A percentile compares a stretch with the other conserved stretches of the same genome.
phyloP scores from a whole-genome alignment of 306 rosid genomes.

The Cicer bijugum region DNA sequence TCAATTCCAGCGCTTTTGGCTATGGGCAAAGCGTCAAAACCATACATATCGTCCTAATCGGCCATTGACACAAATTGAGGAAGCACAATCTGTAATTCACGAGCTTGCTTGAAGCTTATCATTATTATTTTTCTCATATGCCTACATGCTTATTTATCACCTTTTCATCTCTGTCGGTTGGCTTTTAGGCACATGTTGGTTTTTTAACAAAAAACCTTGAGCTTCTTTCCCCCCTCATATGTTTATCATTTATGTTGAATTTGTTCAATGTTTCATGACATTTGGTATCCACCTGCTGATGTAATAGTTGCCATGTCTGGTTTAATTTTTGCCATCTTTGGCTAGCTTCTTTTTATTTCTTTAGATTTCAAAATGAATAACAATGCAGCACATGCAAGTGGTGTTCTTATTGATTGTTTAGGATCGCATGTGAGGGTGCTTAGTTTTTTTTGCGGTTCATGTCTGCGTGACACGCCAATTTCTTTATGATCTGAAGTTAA shows the following conservation, averaged over 20 bases:
- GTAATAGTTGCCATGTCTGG: constrained; percentile 1
- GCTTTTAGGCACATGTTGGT: constrained; percentile 19
- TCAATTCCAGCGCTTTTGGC: constrained; percentile 85
- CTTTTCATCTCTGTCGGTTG: background rate
- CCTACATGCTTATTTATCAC: background rate
- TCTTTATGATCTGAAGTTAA: constrained; percentile 38
- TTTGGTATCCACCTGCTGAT: background rate
- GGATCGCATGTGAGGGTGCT: constrained; percentile 23
- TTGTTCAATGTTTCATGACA: constrained; percentile 34
- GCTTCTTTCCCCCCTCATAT: background rate
- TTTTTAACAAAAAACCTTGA: background rate
- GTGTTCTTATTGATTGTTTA: constrained; percentile 21
- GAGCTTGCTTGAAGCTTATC: constrained; percentile 35
- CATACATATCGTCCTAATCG: constrained; percentile 86
- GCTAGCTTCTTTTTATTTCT: constrained; percentile 8
- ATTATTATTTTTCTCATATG: constrained; percentile 5
- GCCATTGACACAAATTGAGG: constrained; percentile 71
- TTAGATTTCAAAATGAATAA: background rate
- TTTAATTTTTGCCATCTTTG: background rate
- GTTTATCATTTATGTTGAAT: constrained; percentile 4
- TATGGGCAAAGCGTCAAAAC: constrained; percentile 89
- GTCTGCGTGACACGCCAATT: background rate
- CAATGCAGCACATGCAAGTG: background rate
- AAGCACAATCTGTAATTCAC: constrained; percentile 70
- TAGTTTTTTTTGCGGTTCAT: background rate